Conservation (phyloP, 2,329 filamentous ascomycete genomes). For the Sporothrix pallida region DNA sequence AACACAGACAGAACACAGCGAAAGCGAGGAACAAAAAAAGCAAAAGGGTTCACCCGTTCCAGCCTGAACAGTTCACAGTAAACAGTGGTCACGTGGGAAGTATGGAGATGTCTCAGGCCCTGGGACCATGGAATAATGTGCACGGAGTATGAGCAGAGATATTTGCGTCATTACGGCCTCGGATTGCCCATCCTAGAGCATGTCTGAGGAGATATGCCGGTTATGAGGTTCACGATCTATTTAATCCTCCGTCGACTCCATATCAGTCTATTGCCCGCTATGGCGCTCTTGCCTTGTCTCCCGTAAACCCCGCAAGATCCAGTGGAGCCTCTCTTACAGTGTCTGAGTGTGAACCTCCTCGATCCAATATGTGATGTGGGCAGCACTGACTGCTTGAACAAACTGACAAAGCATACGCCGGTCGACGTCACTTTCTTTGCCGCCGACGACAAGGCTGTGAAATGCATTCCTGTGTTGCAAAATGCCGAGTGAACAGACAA, state of each 20-base stretch:
- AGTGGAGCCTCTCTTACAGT: slow-evolving; percentile 2
- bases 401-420: neutral
- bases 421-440: neutral
- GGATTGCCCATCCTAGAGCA: neutral
- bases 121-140: neutral
- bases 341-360: neutral
- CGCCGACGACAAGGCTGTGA: neutral
- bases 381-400: neutral
- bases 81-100: slow-evolving; percentile 8
- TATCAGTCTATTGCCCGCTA: neutral
- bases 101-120: neutral
- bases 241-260: neutral
- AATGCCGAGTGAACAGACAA: neutral
- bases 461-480: neutral
- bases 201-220: neutral
- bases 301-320: neutral
- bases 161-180: neutral
- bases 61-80: neutral
- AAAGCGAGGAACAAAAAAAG: neutral
- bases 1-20: neutral
- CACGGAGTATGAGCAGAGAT: neutral
- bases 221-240: neutral
- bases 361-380: neutral
- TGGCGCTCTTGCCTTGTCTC: slow-evolving; percentile 1
- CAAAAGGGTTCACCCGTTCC: slow-evolving; percentile 4